Evolutionary conservation across 768 basidiomycete genomes (phyloP).

Genomic region (Leccinum subtestaceum): DNA sequence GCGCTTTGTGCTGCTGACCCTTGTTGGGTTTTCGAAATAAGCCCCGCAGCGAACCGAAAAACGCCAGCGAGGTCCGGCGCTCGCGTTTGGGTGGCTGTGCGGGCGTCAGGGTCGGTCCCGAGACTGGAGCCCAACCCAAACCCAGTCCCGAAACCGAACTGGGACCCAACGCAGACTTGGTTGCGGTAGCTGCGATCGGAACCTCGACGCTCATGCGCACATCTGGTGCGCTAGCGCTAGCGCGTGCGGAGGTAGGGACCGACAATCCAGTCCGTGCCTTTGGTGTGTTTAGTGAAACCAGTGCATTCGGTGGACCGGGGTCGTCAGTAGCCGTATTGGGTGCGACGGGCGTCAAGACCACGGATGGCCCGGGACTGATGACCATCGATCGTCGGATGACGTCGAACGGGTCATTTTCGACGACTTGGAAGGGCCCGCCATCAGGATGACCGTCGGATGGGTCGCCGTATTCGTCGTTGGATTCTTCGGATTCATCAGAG

Average conservation of each 20-base stretch:
- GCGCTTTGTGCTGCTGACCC: no score
- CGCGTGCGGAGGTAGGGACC: background rate
- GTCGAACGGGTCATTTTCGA: constrained; percentile 31
- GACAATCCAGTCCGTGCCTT: background rate
- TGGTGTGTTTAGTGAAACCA: background rate
- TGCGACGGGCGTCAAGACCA: background rate
- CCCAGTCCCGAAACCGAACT: background rate
- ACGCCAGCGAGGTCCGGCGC: constrained; percentile 18
- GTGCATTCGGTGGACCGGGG: background rate
- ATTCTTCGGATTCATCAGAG: constrained; percentile 3
- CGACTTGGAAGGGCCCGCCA: constrained; percentile 20
- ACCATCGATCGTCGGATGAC: constrained; percentile 16
- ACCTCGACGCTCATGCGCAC: background rate
- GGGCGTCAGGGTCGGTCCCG: no score
- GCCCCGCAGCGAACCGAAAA: constrained; percentile 29
- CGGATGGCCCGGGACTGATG: background rate
- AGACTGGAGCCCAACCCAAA: no score
- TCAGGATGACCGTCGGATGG: no score
- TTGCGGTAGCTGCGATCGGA: background rate
- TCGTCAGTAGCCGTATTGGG: background rate
- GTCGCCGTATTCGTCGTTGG: constrained; percentile 22
- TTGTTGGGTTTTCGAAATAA: constrained; percentile 22
- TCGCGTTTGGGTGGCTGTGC: background rate
- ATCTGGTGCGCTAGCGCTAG: constrained; percentile 1
- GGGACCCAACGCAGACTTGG: background rate